Conservation (phyloP, 1,284 basidiomycete species). For the Blastosporella zonata region DNA sequence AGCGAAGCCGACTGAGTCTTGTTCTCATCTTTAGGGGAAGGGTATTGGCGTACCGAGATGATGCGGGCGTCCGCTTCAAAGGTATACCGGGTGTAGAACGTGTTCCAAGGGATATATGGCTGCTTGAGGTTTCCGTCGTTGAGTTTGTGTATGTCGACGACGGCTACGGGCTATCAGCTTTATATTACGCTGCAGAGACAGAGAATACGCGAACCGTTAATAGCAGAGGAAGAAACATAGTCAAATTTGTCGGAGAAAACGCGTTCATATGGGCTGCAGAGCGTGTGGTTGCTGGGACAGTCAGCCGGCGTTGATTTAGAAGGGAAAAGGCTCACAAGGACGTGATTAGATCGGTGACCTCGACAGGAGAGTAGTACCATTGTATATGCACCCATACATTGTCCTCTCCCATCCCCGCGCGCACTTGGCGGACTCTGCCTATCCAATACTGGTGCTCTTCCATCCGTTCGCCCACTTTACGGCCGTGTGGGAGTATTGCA, state of each 20-base stretch:
- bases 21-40: background rate
- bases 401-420: constrained; percentile 25
- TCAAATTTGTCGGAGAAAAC: constrained; percentile 44
- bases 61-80: constrained; percentile 32
- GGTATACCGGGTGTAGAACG: constrained; percentile 42
- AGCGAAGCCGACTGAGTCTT: background rate
- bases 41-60: constrained; percentile 31
- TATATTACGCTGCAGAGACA: background rate
- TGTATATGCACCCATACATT: constrained; percentile 48
- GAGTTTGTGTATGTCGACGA: constrained; percentile 30
- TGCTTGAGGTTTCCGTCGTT: constrained; percentile 34
- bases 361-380: constrained; percentile 47
- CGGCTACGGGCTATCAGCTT: constrained; percentile 19
- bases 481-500: constrained; percentile 24
- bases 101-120: constrained; percentile 29
- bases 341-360: constrained; percentile 37
- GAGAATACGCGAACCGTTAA: constrained; percentile 34
- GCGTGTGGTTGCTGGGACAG: constrained; percentile 30
- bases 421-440: constrained; percentile 37
- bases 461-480: constrained; percentile 10
- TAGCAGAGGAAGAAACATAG: constrained; percentile 35
- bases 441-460: constrained; percentile 30
- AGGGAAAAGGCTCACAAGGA: constrained; percentile 38
- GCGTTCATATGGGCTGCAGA: constrained; percentile 40
- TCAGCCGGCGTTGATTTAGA: background rate